phyloP scores from a whole-genome alignment of 257 asterid species.

The Verbena officinalis region DNA sequence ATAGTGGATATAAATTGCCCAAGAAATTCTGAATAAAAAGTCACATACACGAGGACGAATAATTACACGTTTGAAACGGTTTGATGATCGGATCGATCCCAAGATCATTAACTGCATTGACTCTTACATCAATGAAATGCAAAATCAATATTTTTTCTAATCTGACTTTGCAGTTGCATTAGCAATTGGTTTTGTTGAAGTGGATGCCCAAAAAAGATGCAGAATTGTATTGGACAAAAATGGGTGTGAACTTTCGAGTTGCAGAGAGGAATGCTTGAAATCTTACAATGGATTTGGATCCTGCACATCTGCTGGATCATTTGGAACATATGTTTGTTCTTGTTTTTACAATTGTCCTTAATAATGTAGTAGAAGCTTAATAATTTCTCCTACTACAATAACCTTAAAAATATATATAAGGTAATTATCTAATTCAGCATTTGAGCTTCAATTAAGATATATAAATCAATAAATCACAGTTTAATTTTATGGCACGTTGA shows the following conservation, averaged over 20 bases:
- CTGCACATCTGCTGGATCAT: conserved; percentile 3
- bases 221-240: neutral
- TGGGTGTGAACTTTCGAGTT: conserved; percentile 25
- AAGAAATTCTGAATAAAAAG: too few species aligned
- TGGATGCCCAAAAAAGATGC: conserved; percentile 28
- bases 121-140: too few species aligned
- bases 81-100: too few species aligned
- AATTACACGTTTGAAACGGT: too few species aligned
- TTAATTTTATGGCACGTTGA: too few species aligned
- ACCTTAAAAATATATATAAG: conserved; percentile 11
- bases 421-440: too few species aligned
- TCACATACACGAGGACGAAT: too few species aligned
- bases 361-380: neutral
- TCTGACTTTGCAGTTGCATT: conserved; percentile 19
- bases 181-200: conserved; percentile 2
- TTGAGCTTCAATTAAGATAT: too few species aligned
- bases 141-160: neutral
- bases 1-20: too few species aligned
- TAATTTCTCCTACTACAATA: conserved; percentile 13
- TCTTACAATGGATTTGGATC: conserved; percentile 22
- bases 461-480: too few species aligned
- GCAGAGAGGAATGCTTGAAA: conserved; percentile 23
- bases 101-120: too few species aligned
- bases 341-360: conserved; percentile 34
- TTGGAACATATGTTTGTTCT: conserved; percentile 24